A percentile compares a stretch with the other conserved stretches of the same genome.
These are phyloP conservation scores for Chenopodium quinoa DNA, from an alignment of 148 eudicot genomes.

Conservation along the genomic window DNA sequence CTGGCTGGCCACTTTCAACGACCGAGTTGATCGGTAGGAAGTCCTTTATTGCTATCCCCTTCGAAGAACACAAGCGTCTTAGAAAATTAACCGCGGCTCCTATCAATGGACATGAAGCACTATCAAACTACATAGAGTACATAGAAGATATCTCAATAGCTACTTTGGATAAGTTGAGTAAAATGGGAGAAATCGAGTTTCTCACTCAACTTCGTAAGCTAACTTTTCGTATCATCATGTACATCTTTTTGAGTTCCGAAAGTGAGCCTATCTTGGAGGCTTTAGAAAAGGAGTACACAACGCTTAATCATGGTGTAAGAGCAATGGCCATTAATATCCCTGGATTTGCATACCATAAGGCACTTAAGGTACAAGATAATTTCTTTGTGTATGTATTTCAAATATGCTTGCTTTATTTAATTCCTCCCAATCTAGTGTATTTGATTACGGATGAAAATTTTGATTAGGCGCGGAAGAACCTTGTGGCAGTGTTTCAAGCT, in stretches of 20 bases:
- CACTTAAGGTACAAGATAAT: constrained; percentile 56
- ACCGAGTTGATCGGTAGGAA: constrained; percentile 63
- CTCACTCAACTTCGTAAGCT: constrained; percentile 64
- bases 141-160: constrained; percentile 55
- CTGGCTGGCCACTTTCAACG: constrained; percentile 87
- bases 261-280: constrained; percentile 60
- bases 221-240: constrained; percentile 70
- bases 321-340: constrained; percentile 84
- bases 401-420: background rate
- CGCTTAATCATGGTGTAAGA: constrained; percentile 69
- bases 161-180: constrained; percentile 62
- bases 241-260: constrained; percentile 75
- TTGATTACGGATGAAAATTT: background rate
- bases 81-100: constrained; percentile 80
- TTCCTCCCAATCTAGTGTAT: background rate
- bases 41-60: constrained; percentile 61
- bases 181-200: constrained; percentile 73
- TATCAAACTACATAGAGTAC: constrained; percentile 57
- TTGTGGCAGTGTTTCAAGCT: constrained; percentile 58
- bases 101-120: constrained; percentile 79
- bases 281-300: constrained; percentile 67
- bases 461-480: constrained; percentile 66
- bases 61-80: constrained; percentile 77
- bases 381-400: background rate
- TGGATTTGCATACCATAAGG: constrained; percentile 75